Evolutionary conservation across 148 eudicot genomes (phyloP), one percentile per base, ranked within the genome.

Genomic region (Simmondsia chinensis): DNA sequence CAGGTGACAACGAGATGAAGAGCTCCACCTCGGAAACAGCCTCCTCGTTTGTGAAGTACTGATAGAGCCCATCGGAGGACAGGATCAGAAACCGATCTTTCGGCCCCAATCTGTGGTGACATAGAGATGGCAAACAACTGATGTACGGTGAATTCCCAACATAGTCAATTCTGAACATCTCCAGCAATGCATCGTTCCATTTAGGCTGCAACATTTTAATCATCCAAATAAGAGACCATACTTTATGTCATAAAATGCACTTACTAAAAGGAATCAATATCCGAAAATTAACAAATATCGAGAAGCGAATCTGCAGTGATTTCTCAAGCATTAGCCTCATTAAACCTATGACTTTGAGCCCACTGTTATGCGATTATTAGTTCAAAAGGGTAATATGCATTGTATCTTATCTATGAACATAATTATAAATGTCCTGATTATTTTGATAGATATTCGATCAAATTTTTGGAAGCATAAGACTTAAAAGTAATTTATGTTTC

Each of bases 11-110:
- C 12, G 80, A 54, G 46, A 88, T 72, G 74, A 88, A 88, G 40
- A 20, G 63, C 58, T 88, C 94, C 14, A 88, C 83, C 65, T 88
- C 86, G 6, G 80, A 59, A 33, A 83, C 66, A 4, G 85, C 96
- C 60, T 88, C 96, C 39, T 83, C 76, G 16, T 88, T 88, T 17
- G 89, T 76, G 61, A 88, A 83, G 66, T 83, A 88, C 34, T 88
- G 96, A 46, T 88, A 88, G 31, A 88, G 87, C 0, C 96, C 96
- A 54, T 88, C 96, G 0, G 96, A 88, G 3, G 96, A 88, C 30
- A 88, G 20, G 27, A 88, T 71, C 79, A 88, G 61, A 57, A 88
- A 88, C 47, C 68, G 72, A 51, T 88, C 96, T 23, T 64, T 80
- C 0, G 69, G 70, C 27, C 77, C 65, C 20, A 88, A 68, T 61